Evolutionary conservation across 495 filamentous ascomycete species (phyloP), one percentile per base, ranked within the genome.

Genomic region (Aspergillus haitiensis): DNA sequence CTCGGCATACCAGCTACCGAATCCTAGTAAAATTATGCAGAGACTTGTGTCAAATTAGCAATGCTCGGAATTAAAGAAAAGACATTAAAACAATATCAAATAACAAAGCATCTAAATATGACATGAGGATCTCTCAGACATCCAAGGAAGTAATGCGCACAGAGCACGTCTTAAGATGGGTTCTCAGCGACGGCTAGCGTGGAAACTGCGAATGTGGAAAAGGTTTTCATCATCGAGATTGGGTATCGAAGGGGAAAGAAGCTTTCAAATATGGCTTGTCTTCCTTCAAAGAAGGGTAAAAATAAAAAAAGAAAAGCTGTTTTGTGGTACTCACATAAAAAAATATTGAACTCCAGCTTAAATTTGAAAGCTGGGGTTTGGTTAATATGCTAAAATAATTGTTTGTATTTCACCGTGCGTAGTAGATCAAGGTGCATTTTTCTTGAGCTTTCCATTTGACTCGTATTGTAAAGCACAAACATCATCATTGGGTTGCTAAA

Each of bases 161-260:
- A 73, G 55, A 63, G 69, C 69, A 63, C 69, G 69, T 68, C 67
- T 67, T 39, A 67, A 63, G 44, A 47, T 70, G 63, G 69, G 67
- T 72, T 70, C 64, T 48, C 52, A 62, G 64, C 66, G 74, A 78
- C 71, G 74, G 63, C 76, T 80, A 76, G 76, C 76, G 77, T 80
- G 75, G 72, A 80, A 80, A 79, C 77, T 80, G 77, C 77, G 77
- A 80, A 80, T 79, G 75, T 77, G 73, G 77, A 71, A 77, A 74
- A 66, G 48, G 34, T 74, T 79, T 79, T 80, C 76, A 80, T 80
- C 77, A 78, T 79, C 60, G 71, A 66, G 60, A 66, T 61, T 35
- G 54, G 44, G 48, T 47, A 16, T 5, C 39, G 32, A 37, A 47
- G 35, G n/a, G 27, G 48, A 18, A 31, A 49, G 12, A 11, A 15